These are phyloP conservation scores for Dianthus caryophyllus DNA, from an alignment of 148 eudicot genomes.

Conservation along the genomic window DNA sequence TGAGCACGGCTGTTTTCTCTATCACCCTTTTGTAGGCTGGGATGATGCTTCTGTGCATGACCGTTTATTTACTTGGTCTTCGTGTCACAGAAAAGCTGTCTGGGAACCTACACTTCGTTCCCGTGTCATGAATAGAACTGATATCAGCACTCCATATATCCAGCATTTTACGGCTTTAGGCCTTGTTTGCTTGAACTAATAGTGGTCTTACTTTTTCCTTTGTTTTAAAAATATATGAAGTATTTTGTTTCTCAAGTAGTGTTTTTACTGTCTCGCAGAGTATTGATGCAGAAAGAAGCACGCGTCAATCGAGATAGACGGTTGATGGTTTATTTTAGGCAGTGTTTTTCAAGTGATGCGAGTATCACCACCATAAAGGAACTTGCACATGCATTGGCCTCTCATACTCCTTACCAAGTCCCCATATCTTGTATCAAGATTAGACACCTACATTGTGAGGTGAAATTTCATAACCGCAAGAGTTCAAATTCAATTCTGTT, in stretches of 20 bases:
- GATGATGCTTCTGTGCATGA: neutral
- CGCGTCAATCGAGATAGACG: constrained; percentile 61
- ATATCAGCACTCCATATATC: neutral
- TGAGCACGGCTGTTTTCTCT: neutral
- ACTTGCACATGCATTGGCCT: constrained; percentile 75
- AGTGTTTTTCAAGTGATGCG: constrained; percentile 61
- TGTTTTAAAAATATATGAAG: neutral
- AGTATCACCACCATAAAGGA: constrained; percentile 56
- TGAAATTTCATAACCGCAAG: constrained; percentile 19
- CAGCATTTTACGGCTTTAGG: neutral
- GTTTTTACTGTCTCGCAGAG: constrained; percentile 36
- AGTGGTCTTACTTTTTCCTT: constrained; percentile 4
- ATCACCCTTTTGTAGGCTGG: no score
- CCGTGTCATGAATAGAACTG: neutral
- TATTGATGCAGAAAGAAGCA: constrained; percentile 68
- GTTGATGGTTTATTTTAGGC: constrained; percentile 81
- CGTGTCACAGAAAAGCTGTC: neutral
- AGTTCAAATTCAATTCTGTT: neutral
- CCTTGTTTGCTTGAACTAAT: neutral
- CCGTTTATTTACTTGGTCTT: neutral
- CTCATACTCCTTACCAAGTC: constrained; percentile 81
- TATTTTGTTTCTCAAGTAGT: neutral
- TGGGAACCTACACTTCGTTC: neutral
- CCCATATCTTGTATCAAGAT: constrained; percentile 61
- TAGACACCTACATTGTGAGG: constrained; percentile 79